Evolutionary conservation across 2,329 filamentous ascomycete species (phyloP).

Genomic region (Cordyceps fumosorosea): DNA sequence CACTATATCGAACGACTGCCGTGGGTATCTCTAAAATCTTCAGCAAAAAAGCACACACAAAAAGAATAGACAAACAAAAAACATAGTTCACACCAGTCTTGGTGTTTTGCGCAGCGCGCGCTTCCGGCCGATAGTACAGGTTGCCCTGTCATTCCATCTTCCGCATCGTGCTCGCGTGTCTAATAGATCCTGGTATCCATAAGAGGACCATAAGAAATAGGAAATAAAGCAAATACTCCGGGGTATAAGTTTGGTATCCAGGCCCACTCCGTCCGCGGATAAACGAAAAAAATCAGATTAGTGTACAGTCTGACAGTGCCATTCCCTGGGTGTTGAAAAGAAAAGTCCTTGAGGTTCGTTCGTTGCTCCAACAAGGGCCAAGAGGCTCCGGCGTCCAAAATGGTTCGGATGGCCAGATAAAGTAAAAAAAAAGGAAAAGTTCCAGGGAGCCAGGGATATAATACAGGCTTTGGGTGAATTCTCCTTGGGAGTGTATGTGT

Average conservation of each 20-base stretch:
- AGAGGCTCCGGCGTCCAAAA: conserved; percentile 6
- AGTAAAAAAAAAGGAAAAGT: conserved; percentile 14
- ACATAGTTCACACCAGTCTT: conserved; percentile 7
- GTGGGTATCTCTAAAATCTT: conserved; percentile 31
- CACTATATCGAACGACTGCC: background rate
- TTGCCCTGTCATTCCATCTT: conserved; percentile 19
- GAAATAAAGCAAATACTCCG: conserved; percentile 19
- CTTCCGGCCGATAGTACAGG: conserved; percentile 24
- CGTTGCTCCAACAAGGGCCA: conserved; percentile 19
- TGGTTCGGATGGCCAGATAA: conserved; percentile 16
- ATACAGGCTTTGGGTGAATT: conserved; percentile 4
- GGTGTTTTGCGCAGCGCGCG: conserved; percentile 5
- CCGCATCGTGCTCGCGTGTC: conserved; percentile 12
- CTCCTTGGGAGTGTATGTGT: background rate
- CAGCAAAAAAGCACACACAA: conserved; percentile 18
- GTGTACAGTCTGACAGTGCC: conserved; percentile 23
- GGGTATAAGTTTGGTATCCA: conserved; percentile 18
- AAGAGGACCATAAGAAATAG: conserved; percentile 20
- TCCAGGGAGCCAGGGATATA: conserved; percentile 9
- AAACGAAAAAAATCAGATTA: conserved; percentile 20
- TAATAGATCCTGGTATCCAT: conserved; percentile 10
- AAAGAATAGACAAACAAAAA: conserved; percentile 16
- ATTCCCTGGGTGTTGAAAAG: conserved; percentile 18
- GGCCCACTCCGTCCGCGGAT: conserved; percentile 17
- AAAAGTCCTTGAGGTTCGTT: conserved; percentile 15